Conservation (phyloP, 257 asterid genomes). For the Plantago elongata region DNA sequence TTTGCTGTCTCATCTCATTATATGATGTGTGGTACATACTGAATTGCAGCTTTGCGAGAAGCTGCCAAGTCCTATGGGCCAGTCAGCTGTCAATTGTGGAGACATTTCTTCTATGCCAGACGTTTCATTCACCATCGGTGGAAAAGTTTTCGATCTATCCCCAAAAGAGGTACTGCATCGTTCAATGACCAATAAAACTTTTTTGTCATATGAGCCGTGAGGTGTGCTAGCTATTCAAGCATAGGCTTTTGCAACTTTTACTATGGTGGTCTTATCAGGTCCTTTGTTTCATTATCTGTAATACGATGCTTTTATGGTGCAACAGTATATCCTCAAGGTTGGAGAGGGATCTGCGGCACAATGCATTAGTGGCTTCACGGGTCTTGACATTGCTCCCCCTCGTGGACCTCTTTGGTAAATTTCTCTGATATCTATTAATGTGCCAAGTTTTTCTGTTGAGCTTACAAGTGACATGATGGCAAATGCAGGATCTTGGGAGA, state of each 20-base stretch:
- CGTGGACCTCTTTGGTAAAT: slow-evolving; percentile 92
- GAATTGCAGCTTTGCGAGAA: slow-evolving; percentile 69
- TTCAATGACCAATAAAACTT: too few species aligned
- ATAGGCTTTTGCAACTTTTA: background rate
- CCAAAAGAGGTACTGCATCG: slow-evolving; percentile 59
- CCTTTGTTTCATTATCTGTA: background rate
- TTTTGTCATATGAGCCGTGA: background rate
- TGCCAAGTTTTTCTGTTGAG: background rate
- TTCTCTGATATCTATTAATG: background rate
- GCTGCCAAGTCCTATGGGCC: slow-evolving; percentile 76
- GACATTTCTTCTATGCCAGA: slow-evolving; percentile 61
- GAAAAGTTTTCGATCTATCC: slow-evolving; percentile 56
- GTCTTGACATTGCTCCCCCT: slow-evolving; percentile 76
- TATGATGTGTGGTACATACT: slow-evolving; percentile 1
- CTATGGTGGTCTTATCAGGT: background rate
- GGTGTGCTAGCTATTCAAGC: too few species aligned
- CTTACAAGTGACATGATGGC: background rate
- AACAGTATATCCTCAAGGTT: slow-evolving; percentile 82
- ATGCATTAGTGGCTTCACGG: slow-evolving; percentile 87
- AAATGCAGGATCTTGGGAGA: slow-evolving; percentile 81
- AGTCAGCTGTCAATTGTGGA: slow-evolving; percentile 70
- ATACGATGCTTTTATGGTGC: background rate
- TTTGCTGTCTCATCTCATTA: background rate
- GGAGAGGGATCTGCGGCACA: slow-evolving; percentile 68
- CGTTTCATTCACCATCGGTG: slow-evolving; percentile 80